Evolutionary conservation across 257 asterid species (phyloP), one percentile per base, ranked within the genome.

Genomic region (Thymus mandschuricus): DNA sequence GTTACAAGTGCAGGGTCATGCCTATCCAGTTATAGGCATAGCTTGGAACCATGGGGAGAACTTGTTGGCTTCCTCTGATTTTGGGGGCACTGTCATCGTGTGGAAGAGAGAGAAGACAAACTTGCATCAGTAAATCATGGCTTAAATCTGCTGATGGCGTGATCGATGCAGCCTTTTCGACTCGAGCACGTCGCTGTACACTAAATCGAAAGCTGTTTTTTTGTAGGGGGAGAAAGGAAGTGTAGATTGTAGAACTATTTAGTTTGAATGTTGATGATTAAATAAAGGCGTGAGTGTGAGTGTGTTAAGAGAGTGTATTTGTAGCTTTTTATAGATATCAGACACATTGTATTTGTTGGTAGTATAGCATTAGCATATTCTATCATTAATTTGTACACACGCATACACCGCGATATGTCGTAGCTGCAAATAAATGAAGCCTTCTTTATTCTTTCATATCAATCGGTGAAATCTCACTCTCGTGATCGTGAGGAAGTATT

Each of bases 21-120:
- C 96, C 60, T 95, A 88, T 78, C 88, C 99, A 35, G 97, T 87
- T 21, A 92, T 95, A 78, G 97, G 96, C 75, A 81, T 88, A 66
- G 96, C 99, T 69, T 95, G 99, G 99, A 95, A 95, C 84, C 86
- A 92, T 48, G 98, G 97, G 40, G 98, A 95, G 83, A 95, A 88
- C 69, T 81, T 89, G 31, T 79, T 95, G 85, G 99, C 99, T 71
- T 89, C 99, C 55, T 88, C 99, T 46, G 98, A 95, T 86, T 95
- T 92, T 79, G 99, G 98, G 46, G 99, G 98, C 76, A 88, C 97
- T 8, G 96, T 92, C 35, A 95, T 95, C 64, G 96, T 95, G 74
- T 95, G 99, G 99, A 95, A 92, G 81, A 82, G 99, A 83, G 96
- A 96, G 71, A 89, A 84, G 77, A 79, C 88, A 45, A 80, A 50